Percentiles rank a stretch among this genome's conserved stretches.
Conservation (phyloP, 306 rosid species). For the Lathyrus tuberosus region DNA sequence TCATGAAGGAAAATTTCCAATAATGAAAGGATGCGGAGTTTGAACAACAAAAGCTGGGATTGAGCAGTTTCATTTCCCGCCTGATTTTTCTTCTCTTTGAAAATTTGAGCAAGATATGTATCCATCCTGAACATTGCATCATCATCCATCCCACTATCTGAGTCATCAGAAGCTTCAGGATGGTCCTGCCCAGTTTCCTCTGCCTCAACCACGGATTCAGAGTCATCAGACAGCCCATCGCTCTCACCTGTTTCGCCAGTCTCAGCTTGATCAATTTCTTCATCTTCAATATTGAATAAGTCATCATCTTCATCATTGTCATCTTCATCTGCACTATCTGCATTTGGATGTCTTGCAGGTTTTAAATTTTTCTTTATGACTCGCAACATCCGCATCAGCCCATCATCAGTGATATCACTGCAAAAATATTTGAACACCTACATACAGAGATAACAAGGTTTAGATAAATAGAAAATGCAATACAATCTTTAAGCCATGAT, state of each 20-base stretch:
- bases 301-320: conserved; percentile 67
- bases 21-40: conserved; percentile 86
- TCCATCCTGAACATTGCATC: conserved; percentile 97
- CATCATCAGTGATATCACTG: conserved; percentile 68
- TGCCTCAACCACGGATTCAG: conserved; percentile 66
- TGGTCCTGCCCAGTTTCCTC: conserved; percentile 53
- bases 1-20: conserved; percentile 93
- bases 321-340: conserved; percentile 56
- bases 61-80: conserved; percentile 85
- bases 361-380: conserved; percentile 76
- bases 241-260: conserved; percentile 74
- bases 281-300: conserved; percentile 79
- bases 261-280: conserved; percentile 75
- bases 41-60: conserved; percentile 86
- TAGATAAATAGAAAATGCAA: conserved; percentile 21
- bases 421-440: conserved; percentile 90
- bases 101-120: conserved; percentile 77
- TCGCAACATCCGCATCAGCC: conserved; percentile 78
- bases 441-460: conserved; percentile 33
- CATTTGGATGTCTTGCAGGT: conserved; percentile 78
- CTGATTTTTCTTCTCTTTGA: conserved; percentile 77
- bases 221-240: conserved; percentile 86
- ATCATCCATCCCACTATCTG: conserved; percentile 98
- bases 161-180: conserved; percentile 77
- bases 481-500: background rate